Evolutionary conservation across 2,329 filamentous ascomycete species (phyloP).

Genomic region (Aaosphaeria pasadenensis): DNA sequence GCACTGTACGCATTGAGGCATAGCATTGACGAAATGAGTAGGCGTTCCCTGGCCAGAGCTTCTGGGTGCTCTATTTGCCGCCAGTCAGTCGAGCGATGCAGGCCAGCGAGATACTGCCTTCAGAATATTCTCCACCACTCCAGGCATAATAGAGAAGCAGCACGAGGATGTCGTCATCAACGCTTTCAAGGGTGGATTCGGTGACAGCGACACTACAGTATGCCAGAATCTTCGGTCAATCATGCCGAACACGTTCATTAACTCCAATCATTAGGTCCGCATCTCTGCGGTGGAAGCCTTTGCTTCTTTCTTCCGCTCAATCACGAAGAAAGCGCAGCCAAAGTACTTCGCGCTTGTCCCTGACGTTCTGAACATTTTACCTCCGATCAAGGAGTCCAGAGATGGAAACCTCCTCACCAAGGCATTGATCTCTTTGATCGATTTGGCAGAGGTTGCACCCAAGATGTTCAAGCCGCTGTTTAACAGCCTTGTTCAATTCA

Average conservation of each 20-base stretch:
- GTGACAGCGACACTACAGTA: constrained; percentile 79
- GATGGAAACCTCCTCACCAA: constrained; percentile 91
- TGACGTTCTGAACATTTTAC: constrained; percentile 89
- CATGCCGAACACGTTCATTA: too few relatives aligned
- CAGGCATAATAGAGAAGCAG: constrained; percentile 92
- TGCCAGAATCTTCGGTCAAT: constrained; percentile 1
- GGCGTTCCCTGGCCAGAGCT: constrained; percentile 88
- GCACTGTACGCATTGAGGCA: not conserved
- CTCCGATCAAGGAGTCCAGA: constrained; percentile 85
- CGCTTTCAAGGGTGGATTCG: constrained; percentile 89
- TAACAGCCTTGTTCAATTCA: constrained; percentile 87
- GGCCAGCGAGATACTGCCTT: constrained; percentile 90
- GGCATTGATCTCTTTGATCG: constrained; percentile 86
- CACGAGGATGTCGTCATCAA: constrained; percentile 86
- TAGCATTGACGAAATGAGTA: constrained; percentile 37
- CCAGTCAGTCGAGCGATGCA: constrained; percentile 80
- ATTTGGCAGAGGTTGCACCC: constrained; percentile 87
- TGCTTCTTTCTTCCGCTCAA: constrained; percentile 88
- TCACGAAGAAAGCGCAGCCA: constrained; percentile 80
- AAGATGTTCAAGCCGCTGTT: constrained; percentile 99
- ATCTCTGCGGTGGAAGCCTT: constrained; percentile 96
- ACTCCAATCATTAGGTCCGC: constrained; percentile 60
- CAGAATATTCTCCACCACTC: constrained; percentile 91
- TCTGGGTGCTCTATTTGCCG: constrained; percentile 78
- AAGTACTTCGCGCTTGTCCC: constrained; percentile 88